phyloP scores from a whole-genome alignment of 1,284 basidiomycete species.

The Irpex lacteus region DNA sequence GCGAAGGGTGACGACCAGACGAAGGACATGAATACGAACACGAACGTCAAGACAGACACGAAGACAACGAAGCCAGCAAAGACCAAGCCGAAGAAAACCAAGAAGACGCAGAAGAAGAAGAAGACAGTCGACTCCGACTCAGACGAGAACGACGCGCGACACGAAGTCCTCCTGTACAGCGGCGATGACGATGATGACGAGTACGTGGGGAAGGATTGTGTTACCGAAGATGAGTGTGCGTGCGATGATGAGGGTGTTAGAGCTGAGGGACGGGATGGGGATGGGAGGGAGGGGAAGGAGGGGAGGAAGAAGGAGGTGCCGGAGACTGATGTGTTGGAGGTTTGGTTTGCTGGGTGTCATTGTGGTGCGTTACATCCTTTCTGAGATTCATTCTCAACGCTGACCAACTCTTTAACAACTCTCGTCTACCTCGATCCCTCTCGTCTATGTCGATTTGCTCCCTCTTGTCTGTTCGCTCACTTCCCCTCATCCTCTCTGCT shows the following conservation, averaged over 20 bases:
- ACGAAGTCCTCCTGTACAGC: conserved; percentile 19
- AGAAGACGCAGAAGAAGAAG: not conserved
- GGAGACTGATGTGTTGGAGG: conserved; percentile 25
- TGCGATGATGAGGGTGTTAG: not conserved
- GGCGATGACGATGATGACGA: not conserved
- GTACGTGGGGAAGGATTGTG: not conserved
- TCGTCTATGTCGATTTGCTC: no score
- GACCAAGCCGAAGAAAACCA: not conserved
- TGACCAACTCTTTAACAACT: no score
- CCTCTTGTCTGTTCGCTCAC: not conserved
- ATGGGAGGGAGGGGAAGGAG: no score
- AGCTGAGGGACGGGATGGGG: no score
- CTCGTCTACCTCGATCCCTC: no score
- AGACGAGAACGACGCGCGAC: conserved; percentile 20
- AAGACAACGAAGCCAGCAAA: not conserved
- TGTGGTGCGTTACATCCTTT: conserved; percentile 12
- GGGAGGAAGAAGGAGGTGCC: not conserved
- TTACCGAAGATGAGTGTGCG: not conserved
- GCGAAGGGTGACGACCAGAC: not conserved
- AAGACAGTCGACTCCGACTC: not conserved
- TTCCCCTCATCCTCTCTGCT: conserved; percentile 38
- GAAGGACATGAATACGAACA: not conserved
- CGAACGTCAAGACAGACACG: not conserved
- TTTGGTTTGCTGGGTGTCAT: conserved; percentile 22
- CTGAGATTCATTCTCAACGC: no score